Evolutionary conservation across 352 stramenopile species (phyloP).

Genomic region (Phytophthora palmivora): DNA sequence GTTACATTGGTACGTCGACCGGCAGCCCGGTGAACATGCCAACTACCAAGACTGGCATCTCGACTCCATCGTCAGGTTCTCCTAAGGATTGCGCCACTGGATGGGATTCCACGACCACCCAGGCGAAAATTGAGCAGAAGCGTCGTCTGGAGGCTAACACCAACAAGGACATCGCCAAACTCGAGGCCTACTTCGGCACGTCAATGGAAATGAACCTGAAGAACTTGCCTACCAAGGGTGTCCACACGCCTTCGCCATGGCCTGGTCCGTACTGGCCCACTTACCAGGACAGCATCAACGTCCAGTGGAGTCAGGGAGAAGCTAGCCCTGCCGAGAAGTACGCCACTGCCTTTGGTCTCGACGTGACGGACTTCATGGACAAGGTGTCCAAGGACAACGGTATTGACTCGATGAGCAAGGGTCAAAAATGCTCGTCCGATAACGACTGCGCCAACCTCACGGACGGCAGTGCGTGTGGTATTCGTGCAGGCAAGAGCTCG

Average conservation of each 20-base stretch:
- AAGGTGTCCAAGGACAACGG: slow-evolving; percentile 36
- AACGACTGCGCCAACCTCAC: slow-evolving; percentile 23
- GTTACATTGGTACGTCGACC: slow-evolving; percentile 1
- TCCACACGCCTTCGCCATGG: slow-evolving; percentile 21
- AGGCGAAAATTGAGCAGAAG: slow-evolving; percentile 18
- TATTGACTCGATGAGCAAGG: slow-evolving; percentile 24
- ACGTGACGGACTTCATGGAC: slow-evolving; percentile 44
- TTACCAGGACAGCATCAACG: slow-evolving; percentile 69
- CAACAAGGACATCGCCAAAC: slow-evolving; percentile 35
- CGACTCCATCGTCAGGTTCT: slow-evolving; percentile 6
- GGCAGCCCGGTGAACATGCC: slow-evolving; percentile 4
- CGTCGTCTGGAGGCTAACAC: slow-evolving; percentile 26
- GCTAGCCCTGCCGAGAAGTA: slow-evolving; percentile 50
- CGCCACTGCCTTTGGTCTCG: slow-evolving; percentile 39
- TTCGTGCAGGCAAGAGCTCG: slow-evolving; percentile 16
- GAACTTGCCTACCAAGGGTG: slow-evolving; percentile 19
- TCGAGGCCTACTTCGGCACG: slow-evolving; percentile 21
- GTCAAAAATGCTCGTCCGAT: slow-evolving; percentile 23
- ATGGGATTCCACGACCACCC: slow-evolving; percentile 11
- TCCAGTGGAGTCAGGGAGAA: slow-evolving; percentile 29
- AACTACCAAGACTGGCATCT: slow-evolving; percentile 14
- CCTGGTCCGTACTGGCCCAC: slow-evolving; percentile 48
- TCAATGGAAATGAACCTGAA: slow-evolving; percentile 22
- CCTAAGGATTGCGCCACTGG: slow-evolving; percentile 35
- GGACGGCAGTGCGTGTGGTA: slow-evolving; percentile 26